Base-by-base conservation (phyloP, 495 filamentous ascomycete genomes). In the Penicillium egyptiacum region DNA sequence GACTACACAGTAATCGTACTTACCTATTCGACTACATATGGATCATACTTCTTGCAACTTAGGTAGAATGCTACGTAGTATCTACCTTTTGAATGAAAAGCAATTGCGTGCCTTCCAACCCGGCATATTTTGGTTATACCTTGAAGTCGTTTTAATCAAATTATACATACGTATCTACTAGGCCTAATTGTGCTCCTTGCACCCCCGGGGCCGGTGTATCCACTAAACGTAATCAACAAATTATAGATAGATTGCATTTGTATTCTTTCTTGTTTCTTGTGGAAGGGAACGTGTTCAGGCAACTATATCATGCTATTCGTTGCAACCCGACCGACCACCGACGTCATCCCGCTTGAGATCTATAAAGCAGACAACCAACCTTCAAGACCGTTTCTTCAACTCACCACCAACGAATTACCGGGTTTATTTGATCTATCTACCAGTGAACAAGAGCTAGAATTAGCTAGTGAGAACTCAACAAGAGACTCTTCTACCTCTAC, bases 271-370 rank as follows among this genome's bases (percentile, higher is more conserved):
- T 37, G 14, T 37, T 35, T 37, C 31, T 35, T 35, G 0, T 37
- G 2, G 14, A 35, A 16, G 28, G 9, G 28, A 30, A 7, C 5
- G n/a, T 17, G 35, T 53, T 23, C 4, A 44, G 28, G n/a, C 33
- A 56, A 33, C 41, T 33, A 48, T 35, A 45, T 30, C 20, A 17
- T 48, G 46, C 30, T 46, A 43, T 43, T 14, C 46, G 20, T 47
- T 50, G 45, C 37, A 46, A 22, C 23, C 9, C 44, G 40, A 59
- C 9, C 44, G 40, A 59, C 62, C 59, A 45, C 56, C 59, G 65
- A 67, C 65, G 65, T 67, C 65, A 67, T 65, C 53, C 53, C 46
- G 46, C 42, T 11, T 39, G 10, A 41, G 47, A 54, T 60, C 53
- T 65, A 65, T 57, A 61, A 42, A 59, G 54, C 17, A 20, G n/a